Evolutionary conservation across 1,284 basidiomycete species (phyloP).

Genomic region (Cystobasidiaceae sp.): DNA sequence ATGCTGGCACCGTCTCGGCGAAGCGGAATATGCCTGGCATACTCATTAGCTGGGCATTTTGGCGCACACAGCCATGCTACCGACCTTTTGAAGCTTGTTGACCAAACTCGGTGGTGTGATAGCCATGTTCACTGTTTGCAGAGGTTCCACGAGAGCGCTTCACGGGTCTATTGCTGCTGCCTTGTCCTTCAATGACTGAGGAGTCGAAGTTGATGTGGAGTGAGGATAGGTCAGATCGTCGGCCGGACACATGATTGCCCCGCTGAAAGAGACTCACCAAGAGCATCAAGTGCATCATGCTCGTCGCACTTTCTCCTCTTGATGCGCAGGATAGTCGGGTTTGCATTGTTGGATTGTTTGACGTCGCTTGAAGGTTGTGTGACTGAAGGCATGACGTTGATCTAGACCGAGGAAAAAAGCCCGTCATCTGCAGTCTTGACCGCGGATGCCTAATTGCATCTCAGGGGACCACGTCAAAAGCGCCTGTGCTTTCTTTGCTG

Average conservation of each 20-base stretch:
- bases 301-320: constrained; percentile 20
- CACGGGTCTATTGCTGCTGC: constrained; percentile 6
- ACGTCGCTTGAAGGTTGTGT: neutral
- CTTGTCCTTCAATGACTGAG: neutral
- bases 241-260: neutral
- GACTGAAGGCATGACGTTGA: neutral
- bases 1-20: constrained; percentile 15
- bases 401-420: neutral
- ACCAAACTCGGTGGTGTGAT: too few species aligned
- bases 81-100: too few species aligned
- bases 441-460: too few species aligned
- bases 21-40: constrained; percentile 19
- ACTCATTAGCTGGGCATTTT: too few species aligned
- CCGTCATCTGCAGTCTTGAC: neutral
- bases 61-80: too few species aligned
- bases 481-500: too few species aligned
- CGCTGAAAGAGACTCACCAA: neutral
- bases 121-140: too few species aligned
- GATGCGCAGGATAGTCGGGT: constrained; percentile 21
- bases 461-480: too few species aligned
- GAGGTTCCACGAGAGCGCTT: neutral
- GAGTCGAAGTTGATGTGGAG: neutral
- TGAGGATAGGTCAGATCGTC: neutral
- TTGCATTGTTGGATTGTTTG: neutral
- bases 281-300: constrained; percentile 22